Conservation (phyloP, 2,329 filamentous ascomycete species). For the Ascochyta pisi region DNA sequence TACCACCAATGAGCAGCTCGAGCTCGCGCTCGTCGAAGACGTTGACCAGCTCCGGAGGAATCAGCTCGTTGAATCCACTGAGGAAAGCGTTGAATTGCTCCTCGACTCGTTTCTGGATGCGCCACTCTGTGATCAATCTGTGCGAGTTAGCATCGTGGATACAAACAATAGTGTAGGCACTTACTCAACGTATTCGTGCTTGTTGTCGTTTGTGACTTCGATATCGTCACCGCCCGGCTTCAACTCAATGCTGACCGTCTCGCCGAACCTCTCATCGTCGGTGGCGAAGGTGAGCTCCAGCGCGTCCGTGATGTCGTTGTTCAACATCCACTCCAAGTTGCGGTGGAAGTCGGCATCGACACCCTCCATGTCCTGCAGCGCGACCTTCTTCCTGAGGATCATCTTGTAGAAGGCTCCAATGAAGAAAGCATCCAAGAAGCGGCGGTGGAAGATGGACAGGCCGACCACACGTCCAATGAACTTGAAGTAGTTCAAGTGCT, state of each 20-base stretch:
- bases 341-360: conserved; percentile 98
- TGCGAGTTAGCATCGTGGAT: conserved; percentile 22
- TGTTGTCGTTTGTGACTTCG: conserved; percentile 97
- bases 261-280: conserved; percentile 96
- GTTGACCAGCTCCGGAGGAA: conserved; percentile 94
- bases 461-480: conserved; percentile 98
- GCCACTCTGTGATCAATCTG: conserved; percentile 95
- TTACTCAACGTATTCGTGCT: conserved; percentile 96
- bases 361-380: conserved; percentile 96
- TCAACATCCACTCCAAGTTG: conserved; percentile 95
- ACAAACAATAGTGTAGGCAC: conserved; percentile 36
- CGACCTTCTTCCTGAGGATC: conserved; percentile 92
- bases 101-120: conserved; percentile 96
- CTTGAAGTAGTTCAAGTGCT: conserved; percentile 99
- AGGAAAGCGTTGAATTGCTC: conserved; percentile 99
- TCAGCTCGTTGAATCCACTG: conserved; percentile 95
- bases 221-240: conserved; percentile 91
- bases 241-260: conserved; percentile 90
- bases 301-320: conserved; percentile 96
- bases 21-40: conserved; percentile 98
- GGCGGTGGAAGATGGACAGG: conserved; percentile 94
- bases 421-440: conserved; percentile 98
- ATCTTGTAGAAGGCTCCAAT: conserved; percentile 99
- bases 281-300: conserved; percentile 96
- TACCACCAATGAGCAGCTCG: conserved; percentile 95